A percentile compares a stretch with the other conserved stretches of the same genome.
Evolutionary conservation across 106 monocot species (phyloP).

Genomic region (Chionographis japonica): DNA sequence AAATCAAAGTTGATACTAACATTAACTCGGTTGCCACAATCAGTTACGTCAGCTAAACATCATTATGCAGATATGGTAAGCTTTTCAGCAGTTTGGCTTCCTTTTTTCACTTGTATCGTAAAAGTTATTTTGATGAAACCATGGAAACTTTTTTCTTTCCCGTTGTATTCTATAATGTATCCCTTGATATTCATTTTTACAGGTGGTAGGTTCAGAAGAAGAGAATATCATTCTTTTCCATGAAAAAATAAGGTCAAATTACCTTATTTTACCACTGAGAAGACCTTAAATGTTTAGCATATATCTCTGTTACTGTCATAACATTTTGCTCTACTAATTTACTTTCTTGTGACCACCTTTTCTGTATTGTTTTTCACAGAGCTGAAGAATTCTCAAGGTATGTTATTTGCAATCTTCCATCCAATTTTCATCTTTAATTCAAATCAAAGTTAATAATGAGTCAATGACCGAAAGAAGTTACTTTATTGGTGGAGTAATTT

Average conservation of each 20-base stretch:
- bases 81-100: background rate
- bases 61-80: slow-evolving; percentile 87
- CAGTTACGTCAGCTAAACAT: slow-evolving; percentile 37
- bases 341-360: slow-evolving; percentile 11
- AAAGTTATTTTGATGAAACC: background rate
- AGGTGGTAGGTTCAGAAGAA: slow-evolving; percentile 90
- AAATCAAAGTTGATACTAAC: slow-evolving; percentile 59
- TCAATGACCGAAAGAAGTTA: too few relatives aligned
- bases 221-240: slow-evolving; percentile 89
- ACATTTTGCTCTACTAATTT: background rate
- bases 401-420: slow-evolving; percentile 3
- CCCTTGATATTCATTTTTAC: slow-evolving; percentile 1
- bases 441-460: too few relatives aligned
- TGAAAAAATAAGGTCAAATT: slow-evolving; percentile 72
- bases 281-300: background rate
- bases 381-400: slow-evolving; percentile 94
- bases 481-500: too few relatives aligned
- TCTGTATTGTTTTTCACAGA: slow-evolving; percentile 31
- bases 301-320: background rate
- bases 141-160: too few relatives aligned
- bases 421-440: background rate
- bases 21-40: slow-evolving; percentile 39
- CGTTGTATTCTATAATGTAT: background rate
- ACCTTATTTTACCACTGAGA: background rate
- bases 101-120: background rate